phyloP scores from a whole-genome alignment of 192 early-diverging fungal species.

The Podila minutissima region DNA sequence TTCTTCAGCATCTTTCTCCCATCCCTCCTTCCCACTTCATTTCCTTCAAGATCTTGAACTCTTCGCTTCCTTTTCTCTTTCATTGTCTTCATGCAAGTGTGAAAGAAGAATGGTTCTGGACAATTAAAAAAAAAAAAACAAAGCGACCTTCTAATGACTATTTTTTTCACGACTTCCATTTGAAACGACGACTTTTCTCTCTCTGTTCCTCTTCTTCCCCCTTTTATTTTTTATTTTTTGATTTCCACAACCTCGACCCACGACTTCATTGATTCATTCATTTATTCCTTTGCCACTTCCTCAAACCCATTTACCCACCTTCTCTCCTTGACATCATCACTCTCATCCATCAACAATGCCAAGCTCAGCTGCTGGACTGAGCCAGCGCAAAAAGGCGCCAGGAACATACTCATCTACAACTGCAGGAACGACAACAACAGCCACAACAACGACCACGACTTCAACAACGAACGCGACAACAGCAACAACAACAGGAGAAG shows the following conservation, averaged over 20 bases:
- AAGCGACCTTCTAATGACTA: neutral
- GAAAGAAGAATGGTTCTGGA: neutral
- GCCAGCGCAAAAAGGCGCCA: constrained; percentile 4
- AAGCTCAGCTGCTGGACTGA: constrained; percentile 8
- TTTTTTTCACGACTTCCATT: neutral
- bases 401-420: neutral
- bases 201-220: neutral
- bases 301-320: neutral
- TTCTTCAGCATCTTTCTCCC: too few species aligned
- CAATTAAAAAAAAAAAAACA: neutral
- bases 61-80: neutral
- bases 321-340: neutral
- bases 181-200: neutral
- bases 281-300: neutral
- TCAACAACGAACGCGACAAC: neutral
- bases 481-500: constrained; percentile 7
- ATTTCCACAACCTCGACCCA: neutral
- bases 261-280: neutral
- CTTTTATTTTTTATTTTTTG: neutral
- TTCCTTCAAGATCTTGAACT: neutral
- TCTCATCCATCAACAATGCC: constrained; percentile 11
- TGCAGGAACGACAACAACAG: constrained; percentile 13
- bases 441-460: neutral
- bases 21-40: too few species aligned
- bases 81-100: neutral